Percentiles rank a stretch among this genome's conserved stretches.
These are phyloP conservation scores for Solanum chilense DNA, from an alignment of 257 asterid genomes.

Conservation along the genomic window DNA sequence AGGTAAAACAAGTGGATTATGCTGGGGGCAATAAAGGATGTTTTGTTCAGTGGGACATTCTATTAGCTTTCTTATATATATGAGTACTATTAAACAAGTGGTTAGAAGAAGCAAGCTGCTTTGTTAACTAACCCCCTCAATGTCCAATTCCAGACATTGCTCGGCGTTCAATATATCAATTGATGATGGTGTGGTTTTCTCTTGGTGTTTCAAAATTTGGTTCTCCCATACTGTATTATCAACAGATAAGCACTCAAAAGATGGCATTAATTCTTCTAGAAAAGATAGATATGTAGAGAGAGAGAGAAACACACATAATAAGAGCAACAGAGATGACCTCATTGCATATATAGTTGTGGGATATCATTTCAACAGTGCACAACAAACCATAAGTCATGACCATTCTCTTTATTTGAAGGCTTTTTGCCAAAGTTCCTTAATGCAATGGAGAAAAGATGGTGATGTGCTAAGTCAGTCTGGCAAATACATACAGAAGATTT, in stretches of 20 bases:
- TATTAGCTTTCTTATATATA: neutral
- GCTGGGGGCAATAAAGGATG: neutral
- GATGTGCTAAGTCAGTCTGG: slow-evolving; percentile 65
- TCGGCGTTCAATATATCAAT: slow-evolving; percentile 32
- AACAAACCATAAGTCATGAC: slow-evolving; percentile 10
- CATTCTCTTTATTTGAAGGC: slow-evolving; percentile 25
- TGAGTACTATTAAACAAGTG: neutral
- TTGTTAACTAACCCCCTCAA: slow-evolving; percentile 49
- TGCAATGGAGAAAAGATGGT: slow-evolving; percentile 49
- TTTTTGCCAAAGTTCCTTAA: slow-evolving; percentile 50
- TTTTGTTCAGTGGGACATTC: neutral
- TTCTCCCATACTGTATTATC: slow-evolving; percentile 32
- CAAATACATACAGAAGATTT: neutral
- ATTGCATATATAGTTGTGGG: neutral
- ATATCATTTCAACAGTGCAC: neutral
- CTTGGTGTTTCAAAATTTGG: slow-evolving; percentile 16
- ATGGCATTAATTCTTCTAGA: neutral
- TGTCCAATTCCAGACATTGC: slow-evolving; percentile 23
- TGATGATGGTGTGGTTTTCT: slow-evolving; percentile 34
- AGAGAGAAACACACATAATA: neutral
- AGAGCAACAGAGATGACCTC: neutral
- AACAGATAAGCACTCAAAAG: slow-evolving; percentile 34
- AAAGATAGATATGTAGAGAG: neutral
- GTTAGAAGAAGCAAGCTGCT: neutral
- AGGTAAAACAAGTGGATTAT: too few relatives aligned